A percentile compares a stretch with the other conserved stretches of the same genome.
Conservation (phyloP, 345 rosid species). For the Lagerstroemia speciosa region DNA sequence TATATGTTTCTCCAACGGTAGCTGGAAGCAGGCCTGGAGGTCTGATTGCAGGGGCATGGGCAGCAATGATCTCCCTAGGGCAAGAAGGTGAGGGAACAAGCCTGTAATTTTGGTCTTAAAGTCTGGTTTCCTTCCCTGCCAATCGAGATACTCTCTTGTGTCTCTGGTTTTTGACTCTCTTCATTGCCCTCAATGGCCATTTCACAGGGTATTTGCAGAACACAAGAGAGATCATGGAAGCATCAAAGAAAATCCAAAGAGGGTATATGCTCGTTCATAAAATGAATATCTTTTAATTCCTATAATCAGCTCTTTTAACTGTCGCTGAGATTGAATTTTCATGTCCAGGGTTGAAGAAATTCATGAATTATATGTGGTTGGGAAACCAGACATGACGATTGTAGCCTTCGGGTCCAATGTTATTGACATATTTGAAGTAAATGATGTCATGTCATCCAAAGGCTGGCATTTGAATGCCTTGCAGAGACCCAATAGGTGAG, state of each 20-base stretch:
- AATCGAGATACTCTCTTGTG: background rate
- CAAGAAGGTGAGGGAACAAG: conserved; percentile 43
- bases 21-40: conserved; percentile 96
- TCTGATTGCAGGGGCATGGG: conserved; percentile 93
- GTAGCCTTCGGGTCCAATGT: conserved; percentile 69
- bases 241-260: conserved; percentile 51
- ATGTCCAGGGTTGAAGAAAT: conserved; percentile 59
- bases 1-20: conserved; percentile 78
- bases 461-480: conserved; percentile 96
- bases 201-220: conserved; percentile 61
- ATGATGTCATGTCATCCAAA: conserved; percentile 73
- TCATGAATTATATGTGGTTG: conserved; percentile 58
- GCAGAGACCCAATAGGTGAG: conserved; percentile 88
- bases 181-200: background rate
- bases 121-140: background rate
- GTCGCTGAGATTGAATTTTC: background rate
- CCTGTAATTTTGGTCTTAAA: background rate
- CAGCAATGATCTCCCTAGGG: conserved; percentile 83
- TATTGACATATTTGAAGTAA: conserved; percentile 82
- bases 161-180: background rate
- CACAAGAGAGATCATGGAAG: conserved; percentile 74
- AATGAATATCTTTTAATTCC: background rate
- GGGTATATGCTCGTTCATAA: conserved; percentile 34
- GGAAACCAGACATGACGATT: conserved; percentile 87
- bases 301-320: background rate